phyloP scores from a whole-genome alignment of 2,329 filamentous ascomycete genomes.

The Cytospora paraplurivora region DNA sequence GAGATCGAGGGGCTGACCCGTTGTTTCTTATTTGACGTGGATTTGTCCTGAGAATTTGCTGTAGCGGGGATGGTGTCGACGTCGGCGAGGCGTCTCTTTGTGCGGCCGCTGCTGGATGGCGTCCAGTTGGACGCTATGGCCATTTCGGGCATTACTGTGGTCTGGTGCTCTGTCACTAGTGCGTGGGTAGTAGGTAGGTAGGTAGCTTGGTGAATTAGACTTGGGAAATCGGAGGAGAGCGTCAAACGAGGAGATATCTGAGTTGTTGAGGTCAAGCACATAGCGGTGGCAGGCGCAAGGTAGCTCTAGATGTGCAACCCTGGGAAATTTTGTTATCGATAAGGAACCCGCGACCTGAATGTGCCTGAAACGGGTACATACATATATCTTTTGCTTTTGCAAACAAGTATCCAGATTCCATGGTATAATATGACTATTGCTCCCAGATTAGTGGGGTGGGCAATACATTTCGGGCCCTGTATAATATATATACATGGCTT shows the following conservation, averaged over 20 bases:
- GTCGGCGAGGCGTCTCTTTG: conserved; percentile 20
- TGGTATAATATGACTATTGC: neutral
- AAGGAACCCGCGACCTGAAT: neutral
- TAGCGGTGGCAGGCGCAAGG: neutral
- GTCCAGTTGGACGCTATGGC: neutral
- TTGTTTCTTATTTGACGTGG: conserved; percentile 30
- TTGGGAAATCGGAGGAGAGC: neutral
- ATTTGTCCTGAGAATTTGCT: neutral
- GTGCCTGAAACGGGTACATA: neutral
- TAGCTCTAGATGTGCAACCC: neutral
- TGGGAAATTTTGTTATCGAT: conserved; percentile 24
- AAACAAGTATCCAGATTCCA: neutral
- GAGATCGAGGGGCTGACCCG: conserved; percentile 30
- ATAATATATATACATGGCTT: neutral
- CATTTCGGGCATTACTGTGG: neutral
- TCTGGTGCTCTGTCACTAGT: neutral
- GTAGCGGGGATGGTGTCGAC: conserved; percentile 13
- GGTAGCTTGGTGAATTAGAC: neutral
- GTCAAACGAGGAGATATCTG: neutral
- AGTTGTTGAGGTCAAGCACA: conserved; percentile 10
- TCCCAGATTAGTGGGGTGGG: neutral
- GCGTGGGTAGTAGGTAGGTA: neutral
- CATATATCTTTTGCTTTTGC: neutral
- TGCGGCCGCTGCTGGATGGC: conserved; percentile 1
- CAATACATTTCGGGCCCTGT: neutral